phyloP scores from a whole-genome alignment of 2,329 filamentous ascomycete species.

The Monascus ruber region DNA sequence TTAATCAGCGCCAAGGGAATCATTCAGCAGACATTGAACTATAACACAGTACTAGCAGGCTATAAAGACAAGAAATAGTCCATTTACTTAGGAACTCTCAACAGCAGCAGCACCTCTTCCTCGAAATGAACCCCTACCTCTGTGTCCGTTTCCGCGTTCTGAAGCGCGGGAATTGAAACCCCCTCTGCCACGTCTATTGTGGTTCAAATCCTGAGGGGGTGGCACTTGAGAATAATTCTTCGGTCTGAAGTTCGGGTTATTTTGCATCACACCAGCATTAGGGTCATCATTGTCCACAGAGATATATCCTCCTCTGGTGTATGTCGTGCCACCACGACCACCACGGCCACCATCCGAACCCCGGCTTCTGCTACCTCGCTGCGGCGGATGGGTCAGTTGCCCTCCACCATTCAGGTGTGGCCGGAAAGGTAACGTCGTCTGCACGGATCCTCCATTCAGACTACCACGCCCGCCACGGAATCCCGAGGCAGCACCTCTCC shows the following conservation, averaged over 20 bases:
- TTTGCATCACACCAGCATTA: slow-evolving; percentile 40
- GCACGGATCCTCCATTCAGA: slow-evolving; percentile 12
- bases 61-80: neutral
- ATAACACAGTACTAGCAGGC: no score
- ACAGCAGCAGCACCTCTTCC: slow-evolving; percentile 14
- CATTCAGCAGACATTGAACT: no score
- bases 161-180: slow-evolving; percentile 11
- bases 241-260: slow-evolving; percentile 47
- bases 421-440: slow-evolving; percentile 20
- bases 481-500: slow-evolving; percentile 16
- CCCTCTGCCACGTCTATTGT: slow-evolving; percentile 26
- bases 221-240: slow-evolving; percentile 43
- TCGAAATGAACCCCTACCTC: slow-evolving; percentile 16
- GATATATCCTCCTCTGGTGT: slow-evolving; percentile 26
- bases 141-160: slow-evolving; percentile 19
- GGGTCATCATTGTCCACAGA: slow-evolving; percentile 40
- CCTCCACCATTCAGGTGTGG: slow-evolving; percentile 16
- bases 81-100: neutral
- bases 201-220: slow-evolving; percentile 31
- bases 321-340: slow-evolving; percentile 19
- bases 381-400: slow-evolving; percentile 11
- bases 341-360: slow-evolving; percentile 5
- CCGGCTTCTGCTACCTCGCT: slow-evolving; percentile 24
- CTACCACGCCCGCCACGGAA: slow-evolving; percentile 25
- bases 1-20: no score